Conservation (phyloP, 805 yeast species). For the Wickerhamomyces strasburgensis region DNA sequence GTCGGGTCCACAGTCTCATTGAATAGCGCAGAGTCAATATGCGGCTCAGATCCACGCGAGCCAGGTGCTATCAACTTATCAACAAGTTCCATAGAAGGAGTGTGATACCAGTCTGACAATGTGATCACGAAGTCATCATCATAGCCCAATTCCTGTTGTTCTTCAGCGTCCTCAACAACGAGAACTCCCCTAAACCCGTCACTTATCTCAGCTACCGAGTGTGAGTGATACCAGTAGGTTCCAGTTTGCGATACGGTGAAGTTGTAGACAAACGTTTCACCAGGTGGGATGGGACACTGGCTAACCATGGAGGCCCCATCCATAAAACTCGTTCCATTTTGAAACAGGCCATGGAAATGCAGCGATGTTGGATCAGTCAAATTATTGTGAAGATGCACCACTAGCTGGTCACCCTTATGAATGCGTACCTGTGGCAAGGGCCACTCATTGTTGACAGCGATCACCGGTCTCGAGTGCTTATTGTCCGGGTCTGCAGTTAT, state of each 20-base stretch:
- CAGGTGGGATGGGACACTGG: conserved; percentile 48
- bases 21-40: conserved; percentile 40
- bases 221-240: conserved; percentile 55
- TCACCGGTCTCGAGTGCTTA: conserved; percentile 40
- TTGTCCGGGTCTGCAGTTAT: conserved; percentile 55
- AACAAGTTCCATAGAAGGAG: conserved; percentile 31
- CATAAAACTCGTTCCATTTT: conserved; percentile 63
- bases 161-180: conserved; percentile 30
- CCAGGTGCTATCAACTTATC: conserved; percentile 35
- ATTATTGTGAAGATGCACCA: conserved; percentile 35
- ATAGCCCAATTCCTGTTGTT: conserved; percentile 24
- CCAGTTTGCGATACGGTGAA: conserved; percentile 42
- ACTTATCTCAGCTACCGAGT: conserved; percentile 39
- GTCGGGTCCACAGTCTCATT: conserved; percentile 44
- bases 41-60: conserved; percentile 44
- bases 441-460: conserved; percentile 52
- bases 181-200: conserved; percentile 48
- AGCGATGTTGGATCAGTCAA: conserved; percentile 43
- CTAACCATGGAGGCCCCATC: conserved; percentile 89
- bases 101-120: conserved; percentile 47
- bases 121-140: conserved; percentile 43
- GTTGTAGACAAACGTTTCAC: conserved; percentile 35
- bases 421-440: conserved; percentile 47
- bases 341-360: conserved; percentile 75
- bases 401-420: conserved; percentile 37